These are phyloP conservation scores for Penicillium sp. DNA, from an alignment of 2,329 filamentous ascomycete genomes.

Conservation along the genomic window DNA sequence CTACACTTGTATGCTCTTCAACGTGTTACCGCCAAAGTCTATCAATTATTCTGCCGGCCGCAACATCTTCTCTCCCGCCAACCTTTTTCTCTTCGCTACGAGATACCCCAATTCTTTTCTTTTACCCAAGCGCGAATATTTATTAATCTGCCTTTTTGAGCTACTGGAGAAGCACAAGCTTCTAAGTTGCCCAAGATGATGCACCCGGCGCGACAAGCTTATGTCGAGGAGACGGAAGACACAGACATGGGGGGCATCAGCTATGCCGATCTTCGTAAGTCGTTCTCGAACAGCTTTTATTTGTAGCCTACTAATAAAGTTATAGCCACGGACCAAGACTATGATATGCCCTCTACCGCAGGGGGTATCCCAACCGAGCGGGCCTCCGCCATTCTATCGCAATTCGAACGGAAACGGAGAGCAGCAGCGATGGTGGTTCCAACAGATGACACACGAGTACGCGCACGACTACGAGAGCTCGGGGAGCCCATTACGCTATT, in stretches of 20 bases:
- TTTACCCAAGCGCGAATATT: background rate
- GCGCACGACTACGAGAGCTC: conserved; percentile 74
- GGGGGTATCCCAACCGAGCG: conserved; percentile 74
- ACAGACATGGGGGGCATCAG: conserved; percentile 62
- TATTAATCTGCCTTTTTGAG: background rate
- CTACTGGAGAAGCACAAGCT: conserved; percentile 12
- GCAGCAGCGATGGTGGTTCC: conserved; percentile 88
- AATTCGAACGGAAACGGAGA: conserved; percentile 88
- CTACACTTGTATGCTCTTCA: background rate
- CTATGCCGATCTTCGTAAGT: conserved; percentile 64
- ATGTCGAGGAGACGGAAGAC: conserved; percentile 78
- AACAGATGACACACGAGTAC: conserved; percentile 87
- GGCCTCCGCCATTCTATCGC: conserved; percentile 78
- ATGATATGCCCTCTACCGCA: conserved; percentile 68
- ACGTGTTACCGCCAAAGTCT: conserved; percentile 5
- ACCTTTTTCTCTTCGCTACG: background rate
- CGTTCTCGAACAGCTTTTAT: conserved; percentile 4
- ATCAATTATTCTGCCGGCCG: conserved; percentile 28
- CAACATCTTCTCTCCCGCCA: conserved; percentile 9
- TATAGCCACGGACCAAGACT: conserved; percentile 73
- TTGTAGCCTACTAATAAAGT: conserved; percentile 5
- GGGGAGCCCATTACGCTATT: conserved; percentile 95
- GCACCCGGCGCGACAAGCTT: conserved; percentile 88
- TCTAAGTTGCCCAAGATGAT: conserved; percentile 50
- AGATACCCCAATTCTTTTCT: background rate